Evolutionary conservation across 2,329 filamentous ascomycete species (phyloP).

Genomic region (Cladophialophora carrionii): DNA sequence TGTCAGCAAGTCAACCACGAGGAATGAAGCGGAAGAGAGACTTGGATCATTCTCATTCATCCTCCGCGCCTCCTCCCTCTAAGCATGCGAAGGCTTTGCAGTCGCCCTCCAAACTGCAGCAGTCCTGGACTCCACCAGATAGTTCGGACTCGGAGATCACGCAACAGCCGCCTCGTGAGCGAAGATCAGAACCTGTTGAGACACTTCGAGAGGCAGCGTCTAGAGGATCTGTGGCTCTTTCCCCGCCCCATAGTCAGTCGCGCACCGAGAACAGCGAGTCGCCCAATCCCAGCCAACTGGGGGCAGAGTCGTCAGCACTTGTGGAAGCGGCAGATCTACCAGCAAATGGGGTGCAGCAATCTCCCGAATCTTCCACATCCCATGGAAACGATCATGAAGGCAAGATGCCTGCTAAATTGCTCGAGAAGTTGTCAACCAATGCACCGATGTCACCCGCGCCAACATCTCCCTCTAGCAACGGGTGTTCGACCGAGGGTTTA

Average conservation of each 20-base stretch:
- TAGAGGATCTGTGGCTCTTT: slow-evolving; percentile 24
- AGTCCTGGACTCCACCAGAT: slow-evolving; percentile 37
- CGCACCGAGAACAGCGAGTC: slow-evolving; percentile 9
- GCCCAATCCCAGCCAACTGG: neutral
- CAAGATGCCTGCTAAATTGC: slow-evolving; percentile 27
- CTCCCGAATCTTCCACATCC: slow-evolving; percentile 8
- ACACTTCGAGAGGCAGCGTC: neutral
- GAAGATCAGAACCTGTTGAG: slow-evolving; percentile 11
- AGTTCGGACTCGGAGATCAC: slow-evolving; percentile 29
- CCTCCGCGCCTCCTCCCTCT: slow-evolving; percentile 19
- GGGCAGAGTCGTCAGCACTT: neutral
- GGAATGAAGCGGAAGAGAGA: slow-evolving; percentile 35
- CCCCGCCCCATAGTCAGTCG: slow-evolving; percentile 33
- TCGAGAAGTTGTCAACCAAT: slow-evolving; percentile 22
- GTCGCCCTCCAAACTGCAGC: slow-evolving; percentile 40
- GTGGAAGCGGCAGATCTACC: neutral
- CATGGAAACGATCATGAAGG: slow-evolving; percentile 16
- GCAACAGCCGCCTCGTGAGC: neutral
- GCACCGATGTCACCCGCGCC: slow-evolving; percentile 31
- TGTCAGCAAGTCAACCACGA: slow-evolving; percentile 11
- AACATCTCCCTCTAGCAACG: slow-evolving; percentile 36
- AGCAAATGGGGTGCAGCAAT: neutral
- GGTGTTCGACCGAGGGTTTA: slow-evolving; percentile 18
- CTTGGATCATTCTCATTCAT: slow-evolving; percentile 21
- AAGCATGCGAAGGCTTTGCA: slow-evolving; percentile 29